phyloP scores from a whole-genome alignment of 1,284 basidiomycete genomes.

The Boletus nobilissimus region DNA sequence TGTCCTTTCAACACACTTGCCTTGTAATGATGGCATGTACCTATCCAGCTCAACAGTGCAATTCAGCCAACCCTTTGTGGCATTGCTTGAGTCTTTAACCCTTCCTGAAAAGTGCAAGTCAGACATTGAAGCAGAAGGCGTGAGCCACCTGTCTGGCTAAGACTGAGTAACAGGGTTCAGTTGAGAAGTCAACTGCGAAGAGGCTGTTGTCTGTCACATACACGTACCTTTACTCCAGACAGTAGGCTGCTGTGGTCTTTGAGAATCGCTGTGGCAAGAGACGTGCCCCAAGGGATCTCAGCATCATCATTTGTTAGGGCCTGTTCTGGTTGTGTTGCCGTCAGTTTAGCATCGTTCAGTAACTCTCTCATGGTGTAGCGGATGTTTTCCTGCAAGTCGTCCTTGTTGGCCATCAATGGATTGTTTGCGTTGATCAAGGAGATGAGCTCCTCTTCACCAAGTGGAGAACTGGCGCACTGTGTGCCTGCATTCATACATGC shows the following conservation, averaged over 20 bases:
- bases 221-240: neutral
- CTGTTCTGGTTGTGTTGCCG: neutral
- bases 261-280: neutral
- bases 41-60: conserved; percentile 4
- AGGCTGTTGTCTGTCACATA: neutral
- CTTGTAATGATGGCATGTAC: conserved; percentile 10
- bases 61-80: neutral
- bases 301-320: neutral
- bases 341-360: neutral
- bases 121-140: neutral
- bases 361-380: too few species aligned
- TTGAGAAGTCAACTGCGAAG: neutral
- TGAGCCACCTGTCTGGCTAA: neutral
- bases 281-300: neutral
- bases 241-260: neutral
- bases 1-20: too few species aligned
- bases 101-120: neutral
- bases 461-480: too few species aligned
- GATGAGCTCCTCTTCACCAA: too few species aligned
- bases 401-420: too few species aligned
- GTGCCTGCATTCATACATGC: too few species aligned
- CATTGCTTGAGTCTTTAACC: neutral
- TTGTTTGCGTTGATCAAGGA: too few species aligned
- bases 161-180: neutral
- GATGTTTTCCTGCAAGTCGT: too few species aligned